Evolutionary conservation across 1,284 basidiomycete genomes (phyloP), one percentile per base, ranked within the genome.

Genomic region (Hortiboletus rubellus): DNA sequence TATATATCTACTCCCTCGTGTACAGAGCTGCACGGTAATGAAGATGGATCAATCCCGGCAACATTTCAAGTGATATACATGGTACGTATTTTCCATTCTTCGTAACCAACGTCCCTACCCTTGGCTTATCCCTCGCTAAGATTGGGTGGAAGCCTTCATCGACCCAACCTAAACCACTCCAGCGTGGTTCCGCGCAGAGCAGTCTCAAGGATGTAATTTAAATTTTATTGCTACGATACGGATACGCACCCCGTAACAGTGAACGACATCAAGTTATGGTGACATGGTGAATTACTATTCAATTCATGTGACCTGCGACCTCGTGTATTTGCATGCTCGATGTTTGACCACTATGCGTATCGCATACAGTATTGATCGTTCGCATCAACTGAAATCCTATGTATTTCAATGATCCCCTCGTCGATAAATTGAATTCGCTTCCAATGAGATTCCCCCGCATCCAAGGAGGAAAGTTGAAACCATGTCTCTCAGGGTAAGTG

Each of bases 61-160:
- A 99, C 97, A 5, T 99, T 98, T 76, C 92, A 96, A 69, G 79
- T 98, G 52, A 94, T 99, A 60, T 98, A 92, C 72, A 87, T 98
- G 82, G 95, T 93, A 63, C 63, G 81, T 76, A 27, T 45, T 18
- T 42, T 27, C 22, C 46, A 33, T 18, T 12, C 54, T 50, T 55
- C 30, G 43, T 34, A 5, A 27, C 4, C 10, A 30, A 37, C 5
- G 17, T 6, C 42, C 36, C 18, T 43, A 14, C 38, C n/a, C 15
- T 43, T 55, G 17, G 12, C 41, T 58, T n/a, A 50, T 51, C 34
- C n/a, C 36, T 27, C 12, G 17, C 34, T 38, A 63, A 96, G 94
- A 98, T 99, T 73, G 96, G 97, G n/a, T 99, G 97, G 96, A 98
- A 96, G 70, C 94, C 96, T 18, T 83, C 87, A 3, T 84, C 89